Conservation (phyloP, 78 protist species). For the Dictyostelium firmibasis region DNA sequence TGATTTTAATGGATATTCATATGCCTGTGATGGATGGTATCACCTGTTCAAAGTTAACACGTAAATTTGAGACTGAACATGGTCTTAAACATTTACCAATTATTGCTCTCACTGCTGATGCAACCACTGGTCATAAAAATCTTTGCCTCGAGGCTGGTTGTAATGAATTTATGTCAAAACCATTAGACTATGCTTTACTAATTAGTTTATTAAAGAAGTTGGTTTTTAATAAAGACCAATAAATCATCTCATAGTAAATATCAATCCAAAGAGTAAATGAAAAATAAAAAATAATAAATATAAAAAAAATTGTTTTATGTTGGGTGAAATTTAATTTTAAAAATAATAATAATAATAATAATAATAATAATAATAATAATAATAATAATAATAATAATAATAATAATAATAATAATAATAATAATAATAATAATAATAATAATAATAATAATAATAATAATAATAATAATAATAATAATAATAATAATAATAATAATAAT, state of each 20-base stretch:
- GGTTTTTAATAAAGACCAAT: background rate
- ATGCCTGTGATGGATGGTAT: constrained; percentile 85
- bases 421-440: background rate
- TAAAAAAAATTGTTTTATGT: too few relatives aligned
- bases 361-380: background rate
- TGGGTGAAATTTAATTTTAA: too few relatives aligned
- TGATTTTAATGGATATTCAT: constrained; percentile 70
- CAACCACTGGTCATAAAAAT: constrained; percentile 57
- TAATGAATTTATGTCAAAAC: constrained; percentile 77
- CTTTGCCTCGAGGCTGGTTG: constrained; percentile 78
- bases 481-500: background rate
- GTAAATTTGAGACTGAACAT: constrained; percentile 70
- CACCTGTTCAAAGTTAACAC: constrained; percentile 54
- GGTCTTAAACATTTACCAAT: constrained; percentile 40
- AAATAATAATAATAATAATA: background rate
- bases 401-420: background rate
- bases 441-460: background rate
- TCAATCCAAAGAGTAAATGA: background rate
- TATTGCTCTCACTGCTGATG: constrained; percentile 72
- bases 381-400: background rate
- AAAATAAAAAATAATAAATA: too few relatives aligned
- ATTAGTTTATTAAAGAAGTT: constrained; percentile 41
- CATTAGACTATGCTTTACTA: constrained; percentile 46
- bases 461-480: background rate
- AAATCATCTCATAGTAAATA: background rate